Percentiles rank a stretch among this genome's conserved stretches.
phyloP scores from a whole-genome alignment of 441 rosid genomes.

The Jatropha podagrica region DNA sequence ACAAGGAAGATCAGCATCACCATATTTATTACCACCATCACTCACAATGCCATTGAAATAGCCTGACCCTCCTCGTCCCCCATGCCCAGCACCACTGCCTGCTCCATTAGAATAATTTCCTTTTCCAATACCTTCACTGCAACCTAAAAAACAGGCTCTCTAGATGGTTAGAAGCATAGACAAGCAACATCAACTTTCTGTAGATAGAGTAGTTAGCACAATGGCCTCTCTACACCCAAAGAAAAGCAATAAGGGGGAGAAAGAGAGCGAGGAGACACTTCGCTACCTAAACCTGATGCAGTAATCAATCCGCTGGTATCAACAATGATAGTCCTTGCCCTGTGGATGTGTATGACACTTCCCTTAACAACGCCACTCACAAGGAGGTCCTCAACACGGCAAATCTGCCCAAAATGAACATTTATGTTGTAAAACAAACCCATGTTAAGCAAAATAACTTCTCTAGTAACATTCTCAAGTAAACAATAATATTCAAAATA shows the following conservation, averaged over 20 bases:
- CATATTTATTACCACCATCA: slow-evolving; percentile 85
- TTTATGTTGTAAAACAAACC: slow-evolving; percentile 14
- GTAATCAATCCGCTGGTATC: slow-evolving; percentile 66
- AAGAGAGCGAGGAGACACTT: slow-evolving; percentile 18
- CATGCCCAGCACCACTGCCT: slow-evolving; percentile 99
- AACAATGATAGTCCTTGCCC: slow-evolving; percentile 82
- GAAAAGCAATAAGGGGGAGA: neutral
- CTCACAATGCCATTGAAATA: slow-evolving; percentile 78
- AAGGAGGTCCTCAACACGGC: slow-evolving; percentile 96
- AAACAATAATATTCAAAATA: no score
- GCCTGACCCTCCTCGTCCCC: slow-evolving; percentile 97
- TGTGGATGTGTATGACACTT: slow-evolving; percentile 92
- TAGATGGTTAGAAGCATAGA: slow-evolving; percentile 27
- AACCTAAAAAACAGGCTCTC: slow-evolving; percentile 54
- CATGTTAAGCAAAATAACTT: no score
- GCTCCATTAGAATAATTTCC: slow-evolving; percentile 89
- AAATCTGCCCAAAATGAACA: slow-evolving; percentile 53
- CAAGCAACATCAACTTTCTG: slow-evolving; percentile 14
- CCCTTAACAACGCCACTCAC: slow-evolving; percentile 86
- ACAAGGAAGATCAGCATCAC: slow-evolving; percentile 91
- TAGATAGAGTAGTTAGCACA: slow-evolving; percentile 16
- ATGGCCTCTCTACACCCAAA: neutral
- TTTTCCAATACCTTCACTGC: slow-evolving; percentile 85
- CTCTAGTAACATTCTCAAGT: no score
- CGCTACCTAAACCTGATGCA: slow-evolving; percentile 88